A percentile compares a stretch with the other conserved stretches of the same genome.
Evolutionary conservation across 208 protist species (phyloP).

Genomic region (Endotrypanum monterogeii): DNA sequence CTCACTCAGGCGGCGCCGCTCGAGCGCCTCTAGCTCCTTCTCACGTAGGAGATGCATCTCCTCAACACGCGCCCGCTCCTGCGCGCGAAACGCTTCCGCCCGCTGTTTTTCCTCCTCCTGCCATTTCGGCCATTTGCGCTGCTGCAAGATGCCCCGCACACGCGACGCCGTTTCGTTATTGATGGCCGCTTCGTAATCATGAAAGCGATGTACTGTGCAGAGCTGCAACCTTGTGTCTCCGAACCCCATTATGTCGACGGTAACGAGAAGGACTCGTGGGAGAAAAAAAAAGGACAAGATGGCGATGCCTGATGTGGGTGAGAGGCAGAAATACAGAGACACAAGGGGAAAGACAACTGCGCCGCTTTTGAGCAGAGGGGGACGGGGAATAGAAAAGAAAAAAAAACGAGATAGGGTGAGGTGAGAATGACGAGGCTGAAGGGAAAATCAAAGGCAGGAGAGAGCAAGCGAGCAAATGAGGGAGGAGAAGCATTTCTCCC

Average conservation of each 20-base stretch:
- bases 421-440: neutral
- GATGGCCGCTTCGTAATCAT: constrained; percentile 62
- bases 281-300: neutral
- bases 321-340: neutral
- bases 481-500: neutral
- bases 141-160: constrained; percentile 42
- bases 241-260: constrained; percentile 42
- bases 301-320: neutral
- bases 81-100: constrained; percentile 31
- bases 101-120: constrained; percentile 31
- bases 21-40: constrained; percentile 30
- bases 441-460: neutral
- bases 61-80: constrained; percentile 29
- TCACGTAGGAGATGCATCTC: constrained; percentile 18
- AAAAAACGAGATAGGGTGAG: neutral
- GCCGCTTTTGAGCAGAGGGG: neutral
- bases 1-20: constrained; percentile 23
- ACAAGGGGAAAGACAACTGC: neutral
- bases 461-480: neutral
- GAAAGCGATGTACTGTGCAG: constrained; percentile 58
- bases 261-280: constrained; percentile 5
- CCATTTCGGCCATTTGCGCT: constrained; percentile 21
- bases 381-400: neutral
- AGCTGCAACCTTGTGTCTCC: constrained; percentile 68
- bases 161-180: constrained; percentile 64